These are phyloP conservation scores for Leishmania guyanensis DNA, from an alignment of 208 protist genomes.

Conservation along the genomic window DNA sequence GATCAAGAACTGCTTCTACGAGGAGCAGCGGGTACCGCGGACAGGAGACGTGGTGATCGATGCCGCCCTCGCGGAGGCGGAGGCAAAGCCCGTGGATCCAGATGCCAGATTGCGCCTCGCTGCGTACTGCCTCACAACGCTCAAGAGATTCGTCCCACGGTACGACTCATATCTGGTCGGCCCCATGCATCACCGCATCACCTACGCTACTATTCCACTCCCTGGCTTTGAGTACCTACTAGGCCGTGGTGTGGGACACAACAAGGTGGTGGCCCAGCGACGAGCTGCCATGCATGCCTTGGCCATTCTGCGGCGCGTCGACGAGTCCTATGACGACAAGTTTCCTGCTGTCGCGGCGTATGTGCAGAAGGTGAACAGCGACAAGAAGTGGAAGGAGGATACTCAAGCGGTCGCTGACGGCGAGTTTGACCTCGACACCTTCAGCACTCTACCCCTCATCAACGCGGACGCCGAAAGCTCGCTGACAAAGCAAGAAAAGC, in stretches of 20 bases:
- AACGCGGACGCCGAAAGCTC: slow-evolving; percentile 9
- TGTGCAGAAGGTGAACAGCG: neutral
- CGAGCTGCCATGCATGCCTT: slow-evolving; percentile 84
- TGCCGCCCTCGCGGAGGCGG: slow-evolving; percentile 59
- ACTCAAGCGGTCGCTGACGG: neutral
- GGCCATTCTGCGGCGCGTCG: slow-evolving; percentile 68
- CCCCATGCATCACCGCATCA: slow-evolving; percentile 52
- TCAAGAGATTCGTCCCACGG: slow-evolving; percentile 19
- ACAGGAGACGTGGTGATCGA: slow-evolving; percentile 69
- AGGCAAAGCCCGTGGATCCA: slow-evolving; percentile 24
- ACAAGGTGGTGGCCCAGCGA: slow-evolving; percentile 53
- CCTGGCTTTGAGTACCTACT: slow-evolving; percentile 66
- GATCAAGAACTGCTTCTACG: slow-evolving; percentile 60
- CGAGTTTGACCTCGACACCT: slow-evolving; percentile 34
- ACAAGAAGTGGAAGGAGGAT: neutral
- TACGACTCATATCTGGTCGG: slow-evolving; percentile 60
- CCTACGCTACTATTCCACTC: slow-evolving; percentile 52
- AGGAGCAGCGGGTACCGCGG: slow-evolving; percentile 61
- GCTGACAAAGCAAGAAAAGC: neutral
- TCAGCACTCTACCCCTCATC: slow-evolving; percentile 29
- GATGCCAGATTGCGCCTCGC: slow-evolving; percentile 28
- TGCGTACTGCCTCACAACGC: slow-evolving; percentile 44
- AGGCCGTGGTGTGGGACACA: slow-evolving; percentile 67
- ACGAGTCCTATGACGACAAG: slow-evolving; percentile 63
- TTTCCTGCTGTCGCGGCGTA: neutral